Base-by-base conservation (phyloP, 2,329 filamentous ascomycete genomes). In the Fusarium concolor region DNA sequence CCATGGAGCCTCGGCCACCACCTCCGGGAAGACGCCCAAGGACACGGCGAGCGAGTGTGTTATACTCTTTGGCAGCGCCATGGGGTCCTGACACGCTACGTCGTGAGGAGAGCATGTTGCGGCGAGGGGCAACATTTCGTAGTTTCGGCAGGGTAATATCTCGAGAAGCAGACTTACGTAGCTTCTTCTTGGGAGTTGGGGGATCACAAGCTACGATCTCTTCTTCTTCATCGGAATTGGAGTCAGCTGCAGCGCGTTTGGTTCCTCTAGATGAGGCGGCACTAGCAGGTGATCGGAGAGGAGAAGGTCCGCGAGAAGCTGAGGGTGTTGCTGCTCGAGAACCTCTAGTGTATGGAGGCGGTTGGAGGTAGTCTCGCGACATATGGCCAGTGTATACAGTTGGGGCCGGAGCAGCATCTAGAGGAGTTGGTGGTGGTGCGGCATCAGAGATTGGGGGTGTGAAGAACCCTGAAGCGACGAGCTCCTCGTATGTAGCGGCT, bases 161-260 rank as follows among this genome's bases (percentile, higher is more conserved):
- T 12, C 81, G 77, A n/a, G 82, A 81, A 56, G 82, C 77, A 10
- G 81, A 83, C 77, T 85, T 85, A 56, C 86, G 84, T 47, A 87
- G 77, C 75, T 86, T 87, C 79, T 86, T 86, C 66, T 77, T 78
- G 15, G 77, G 76, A 12, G 75, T 75, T 10, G 65, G 70, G 14
- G 71, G 70, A n/a, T 71, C 70, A 37, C 62, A 49, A 33, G 41
- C 33, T 20, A n/a, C 39, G 20, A 53, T 61, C 6, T 75, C 70
- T 44, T 76, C 66, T 49, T 81, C 77, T 20, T 79, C 78, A 15
- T 77, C 76, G 4, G 79, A 78, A 1, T 74, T 74, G 9, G 77
- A 75, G 17, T 76, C 77, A 28, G 74, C 75, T n/a, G 79, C 77
- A 24, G 76, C 78, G 38, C 86, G 84, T 76, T 87, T 87, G 50